Evolutionary conservation across 1,284 basidiomycete genomes (phyloP), one percentile per base, ranked within the genome.

Genomic region (Ustilago lituana): DNA sequence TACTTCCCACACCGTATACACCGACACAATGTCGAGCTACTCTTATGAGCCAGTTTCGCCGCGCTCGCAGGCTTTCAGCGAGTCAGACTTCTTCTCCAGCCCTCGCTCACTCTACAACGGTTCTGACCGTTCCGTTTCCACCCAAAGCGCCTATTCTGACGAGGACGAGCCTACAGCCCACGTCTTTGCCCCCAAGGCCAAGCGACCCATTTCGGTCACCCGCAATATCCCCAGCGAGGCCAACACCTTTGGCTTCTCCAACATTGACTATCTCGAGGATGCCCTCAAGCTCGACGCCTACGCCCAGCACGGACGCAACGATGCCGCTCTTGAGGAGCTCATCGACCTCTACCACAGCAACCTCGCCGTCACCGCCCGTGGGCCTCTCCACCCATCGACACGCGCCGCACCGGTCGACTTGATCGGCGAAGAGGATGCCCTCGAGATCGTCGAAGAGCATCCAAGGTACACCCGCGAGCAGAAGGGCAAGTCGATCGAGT

Each of bases 401-500:
- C 40, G 29, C 11, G 40, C 31, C 10, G 24, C 37, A 37, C 49
- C 60, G 36, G 63, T 66, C n/a, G 63, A 66, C 40, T 47, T 53
- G 20, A 61, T 61, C 14, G 63, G 63, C 6, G 63, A 66, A 29
- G 53, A 66, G 10, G 63, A 61, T 23, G 52, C 60, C 15, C 43
- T 66, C n/a, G 63, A 66, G 63, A 24, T 56, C 7, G 52, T 66
- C 22, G 32, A 67, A 11, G 64, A 67, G n/a, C 31, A 57, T 45
- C 64, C 64, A 14, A 31, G 64, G 27, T 67, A 67, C 49, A 59
- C 57, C 23, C 57, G 57, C 10, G 57, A 52, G 27, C 26, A 67
- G 37, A 67, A 67, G 44, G 64, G 57, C 44, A 67, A 67, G 49
- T 60, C 64, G 24, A 46, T 60, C 48, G 64, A 60, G 24, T 56